Conservation (phyloP, 116 monocot species). For the Zostera marina region DNA sequence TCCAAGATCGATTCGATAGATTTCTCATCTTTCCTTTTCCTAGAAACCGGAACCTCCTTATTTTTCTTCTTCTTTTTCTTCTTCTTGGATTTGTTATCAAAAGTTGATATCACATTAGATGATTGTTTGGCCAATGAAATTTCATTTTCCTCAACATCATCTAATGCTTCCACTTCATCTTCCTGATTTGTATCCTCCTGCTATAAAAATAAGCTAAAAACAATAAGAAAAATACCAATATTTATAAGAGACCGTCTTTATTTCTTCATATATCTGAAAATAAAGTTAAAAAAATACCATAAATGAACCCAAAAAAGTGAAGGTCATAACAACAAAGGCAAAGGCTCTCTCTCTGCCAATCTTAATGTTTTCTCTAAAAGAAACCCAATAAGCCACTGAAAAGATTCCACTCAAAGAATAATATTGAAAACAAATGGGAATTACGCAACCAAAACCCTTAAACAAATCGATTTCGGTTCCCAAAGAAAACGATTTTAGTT, state of each 20-base stretch:
- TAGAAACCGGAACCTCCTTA: conserved; percentile 16
- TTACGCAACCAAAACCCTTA: not conserved
- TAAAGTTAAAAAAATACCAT: not conserved
- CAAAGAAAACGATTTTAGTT: too few species aligned
- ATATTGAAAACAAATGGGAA: not conserved
- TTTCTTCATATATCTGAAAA: not conserved
- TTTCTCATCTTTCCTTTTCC: conserved; percentile 9
- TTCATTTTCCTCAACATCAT: conserved; percentile 13
- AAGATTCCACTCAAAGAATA: not conserved
- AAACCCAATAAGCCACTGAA: not conserved
- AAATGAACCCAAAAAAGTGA: too few species aligned
- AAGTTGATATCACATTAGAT: conserved; percentile 9
- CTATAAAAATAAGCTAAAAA: not conserved
- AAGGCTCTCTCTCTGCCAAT: too few species aligned
- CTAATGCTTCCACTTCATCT: conserved; percentile 7
- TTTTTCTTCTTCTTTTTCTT: conserved; percentile 61
- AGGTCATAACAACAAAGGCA: too few species aligned
- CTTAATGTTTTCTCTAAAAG: not conserved
- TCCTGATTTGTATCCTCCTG: conserved; percentile 50
- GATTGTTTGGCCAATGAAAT: conserved; percentile 6
- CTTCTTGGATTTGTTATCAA: conserved; percentile 64
- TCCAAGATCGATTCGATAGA: conserved; percentile 52
- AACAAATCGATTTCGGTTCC: not conserved
- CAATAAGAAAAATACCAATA: not conserved
- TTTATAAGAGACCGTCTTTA: not conserved